Evolutionary conservation across 345 rosid genomes (phyloP).

Genomic region (Turritis glabra): DNA sequence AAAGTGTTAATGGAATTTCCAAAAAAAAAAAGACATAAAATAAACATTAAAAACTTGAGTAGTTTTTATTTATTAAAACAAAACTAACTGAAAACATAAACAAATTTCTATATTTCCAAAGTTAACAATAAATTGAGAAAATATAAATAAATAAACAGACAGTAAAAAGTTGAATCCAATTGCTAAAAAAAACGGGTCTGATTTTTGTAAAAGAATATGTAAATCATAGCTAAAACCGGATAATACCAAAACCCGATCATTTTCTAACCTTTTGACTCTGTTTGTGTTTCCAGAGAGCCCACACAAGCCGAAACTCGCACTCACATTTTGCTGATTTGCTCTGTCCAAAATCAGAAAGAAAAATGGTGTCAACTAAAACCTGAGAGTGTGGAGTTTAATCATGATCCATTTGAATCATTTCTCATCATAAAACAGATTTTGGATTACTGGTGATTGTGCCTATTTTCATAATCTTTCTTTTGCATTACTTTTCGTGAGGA

Average conservation of each 20-base stretch:
- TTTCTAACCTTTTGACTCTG: background rate
- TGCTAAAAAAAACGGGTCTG: background rate
- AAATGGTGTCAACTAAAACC: background rate
- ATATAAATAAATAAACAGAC: background rate
- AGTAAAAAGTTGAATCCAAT: background rate
- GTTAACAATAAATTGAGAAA: background rate
- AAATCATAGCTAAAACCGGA: background rate
- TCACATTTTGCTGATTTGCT: constrained; percentile 5
- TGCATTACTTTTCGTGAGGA: background rate
- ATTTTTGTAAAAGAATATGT: background rate
- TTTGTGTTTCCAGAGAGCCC: background rate
- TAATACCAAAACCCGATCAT: background rate
- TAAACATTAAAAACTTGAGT: too few relatives aligned
- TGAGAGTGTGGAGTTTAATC: background rate
- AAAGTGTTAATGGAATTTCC: too few relatives aligned
- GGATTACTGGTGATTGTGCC: background rate
- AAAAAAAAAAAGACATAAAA: too few relatives aligned
- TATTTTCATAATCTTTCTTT: background rate
- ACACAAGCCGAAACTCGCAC: background rate
- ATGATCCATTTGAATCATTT: background rate
- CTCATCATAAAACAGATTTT: background rate
- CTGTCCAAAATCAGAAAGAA: background rate
- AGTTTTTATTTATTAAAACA: too few relatives aligned
- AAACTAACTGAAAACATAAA: background rate
- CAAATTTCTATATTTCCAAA: background rate